Conservation (phyloP, 2,329 filamentous ascomycete species). For the Pyricularia pennisetigena region DNA sequence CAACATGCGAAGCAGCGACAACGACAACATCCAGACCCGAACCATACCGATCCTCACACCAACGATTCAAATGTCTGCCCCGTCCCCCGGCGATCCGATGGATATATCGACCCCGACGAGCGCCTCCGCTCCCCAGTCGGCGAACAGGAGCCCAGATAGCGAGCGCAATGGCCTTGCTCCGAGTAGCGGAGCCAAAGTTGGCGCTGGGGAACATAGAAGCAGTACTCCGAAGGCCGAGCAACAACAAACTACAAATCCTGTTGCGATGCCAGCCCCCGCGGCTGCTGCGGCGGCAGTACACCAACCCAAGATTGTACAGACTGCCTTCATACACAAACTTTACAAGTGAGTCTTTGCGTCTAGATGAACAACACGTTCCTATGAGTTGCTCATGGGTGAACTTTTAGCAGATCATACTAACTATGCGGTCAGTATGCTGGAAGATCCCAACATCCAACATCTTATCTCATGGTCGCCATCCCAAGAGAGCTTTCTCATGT, state of each 20-base stretch:
- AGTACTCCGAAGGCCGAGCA: constrained; percentile 22
- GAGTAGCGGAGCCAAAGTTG: constrained; percentile 11
- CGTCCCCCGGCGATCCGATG: constrained; percentile 50
- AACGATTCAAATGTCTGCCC: constrained; percentile 48
- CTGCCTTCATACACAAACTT: constrained; percentile 96
- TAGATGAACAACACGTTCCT: background rate
- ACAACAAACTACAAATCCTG: constrained; percentile 7
- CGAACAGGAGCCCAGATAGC: constrained; percentile 30
- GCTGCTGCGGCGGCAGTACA: constrained; percentile 67
- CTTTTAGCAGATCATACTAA: background rate
- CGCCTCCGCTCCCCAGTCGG: constrained; percentile 30
- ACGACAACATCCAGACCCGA: constrained; percentile 38
- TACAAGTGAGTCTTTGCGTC: constrained; percentile 61
- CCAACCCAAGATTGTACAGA: constrained; percentile 96
- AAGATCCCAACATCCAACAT: constrained; percentile 86
- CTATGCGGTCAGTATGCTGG: constrained; percentile 68
- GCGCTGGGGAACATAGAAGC: constrained; percentile 7
- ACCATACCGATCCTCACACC: constrained; percentile 48
- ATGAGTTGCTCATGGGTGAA: background rate
- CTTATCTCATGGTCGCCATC: constrained; percentile 92
- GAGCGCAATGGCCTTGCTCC: constrained; percentile 11
- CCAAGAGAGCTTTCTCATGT: constrained; percentile 98
- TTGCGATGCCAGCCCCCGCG: constrained; percentile 40
- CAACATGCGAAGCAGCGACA: constrained; percentile 22
- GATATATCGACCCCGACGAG: constrained; percentile 46